Evolutionary conservation across 2,329 filamentous ascomycete species (phyloP), one percentile per base, ranked within the genome.

Genomic region (Colletotrichum higginsianum): DNA sequence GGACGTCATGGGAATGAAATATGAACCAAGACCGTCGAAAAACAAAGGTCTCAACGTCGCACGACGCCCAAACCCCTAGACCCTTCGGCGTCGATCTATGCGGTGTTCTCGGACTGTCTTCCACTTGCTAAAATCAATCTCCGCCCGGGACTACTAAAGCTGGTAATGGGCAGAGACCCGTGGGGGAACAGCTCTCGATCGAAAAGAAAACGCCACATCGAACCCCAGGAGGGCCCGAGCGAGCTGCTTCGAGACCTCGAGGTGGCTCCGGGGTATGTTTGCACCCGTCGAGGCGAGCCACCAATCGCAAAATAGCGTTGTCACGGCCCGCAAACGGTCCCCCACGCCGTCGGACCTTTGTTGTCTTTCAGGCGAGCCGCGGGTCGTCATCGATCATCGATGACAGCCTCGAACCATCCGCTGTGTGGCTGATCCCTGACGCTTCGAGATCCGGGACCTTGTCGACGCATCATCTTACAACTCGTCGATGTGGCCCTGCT

Each of bases 331-430:
- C 69, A 68, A 68, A 55, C 65, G 53, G 65, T 47, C 47, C 44
- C 30, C 26, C 46, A 47, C 21, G 66, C 65, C 60, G 66, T 49
- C 23, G 57, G 66, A 57, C 57, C 60, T 46, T 67, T 26, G 55
- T 46, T 52, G 15, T 42, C 58, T 53, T 35, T 38, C 71, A 8
- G 3, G 50, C 3, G 18, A 26, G 50, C 38, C 18, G 50, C 40
- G 26, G 30, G 52, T 70, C 69, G 69, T 72, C 69, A 72, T 72
- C 53, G 53, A 72, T 60, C 69, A 72, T 71, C 53, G 53, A 71
- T 60, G 47, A 52, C 58, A 53, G 52, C 46, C 53, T 58, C 53
- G 38, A 53, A 47, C 23, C 52, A n/a, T 63, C 23, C n/a, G n/a
- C 49, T 30, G 7, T 49, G 38, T 18, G 38, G 38, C 18, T 38